Percentiles rank a stretch among this genome's conserved stretches.
Conservation (phyloP, 2,329 filamentous ascomycete species). For the Colletotrichum musicola region DNA sequence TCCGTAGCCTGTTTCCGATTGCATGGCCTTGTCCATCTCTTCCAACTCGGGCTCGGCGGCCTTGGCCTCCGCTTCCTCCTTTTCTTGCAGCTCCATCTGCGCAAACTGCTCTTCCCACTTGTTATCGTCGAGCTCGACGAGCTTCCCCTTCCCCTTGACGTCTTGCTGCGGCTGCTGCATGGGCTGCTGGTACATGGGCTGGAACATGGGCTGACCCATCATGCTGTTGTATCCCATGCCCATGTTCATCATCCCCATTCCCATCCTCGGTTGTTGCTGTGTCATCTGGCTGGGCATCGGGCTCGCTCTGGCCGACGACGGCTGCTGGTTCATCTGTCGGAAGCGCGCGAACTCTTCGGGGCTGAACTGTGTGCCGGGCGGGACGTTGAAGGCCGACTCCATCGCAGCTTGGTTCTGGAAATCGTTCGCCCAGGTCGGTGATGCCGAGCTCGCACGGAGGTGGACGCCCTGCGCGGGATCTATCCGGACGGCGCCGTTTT, state of each 20-base stretch:
- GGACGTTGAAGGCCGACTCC: slow-evolving; percentile 77
- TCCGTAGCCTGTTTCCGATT: slow-evolving; percentile 81
- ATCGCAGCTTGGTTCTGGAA: slow-evolving; percentile 73
- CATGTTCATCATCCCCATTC: slow-evolving; percentile 68
- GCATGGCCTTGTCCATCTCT: slow-evolving; percentile 78
- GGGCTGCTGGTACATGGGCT: slow-evolving; percentile 60
- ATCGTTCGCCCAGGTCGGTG: slow-evolving; percentile 67
- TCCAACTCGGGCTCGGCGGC: slow-evolving; percentile 87
- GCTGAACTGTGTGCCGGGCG: slow-evolving; percentile 74
- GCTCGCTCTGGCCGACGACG: slow-evolving; percentile 64
- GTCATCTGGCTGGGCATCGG: slow-evolving; percentile 69
- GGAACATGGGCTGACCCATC: slow-evolving; percentile 68
- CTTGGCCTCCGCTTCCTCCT: slow-evolving; percentile 62
- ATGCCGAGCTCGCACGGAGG: slow-evolving; percentile 66
- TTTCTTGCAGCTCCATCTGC: slow-evolving; percentile 80
- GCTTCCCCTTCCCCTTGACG: slow-evolving; percentile 86
- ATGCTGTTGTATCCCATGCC: slow-evolving; percentile 69
- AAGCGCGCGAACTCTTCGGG: slow-evolving; percentile 91
- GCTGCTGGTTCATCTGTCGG: slow-evolving; percentile 77
- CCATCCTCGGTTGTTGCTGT: slow-evolving; percentile 51
- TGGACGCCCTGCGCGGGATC: slow-evolving; percentile 64
- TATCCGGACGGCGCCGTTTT: slow-evolving; percentile 61
- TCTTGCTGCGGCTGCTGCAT: slow-evolving; percentile 62
- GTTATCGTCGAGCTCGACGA: slow-evolving; percentile 92
- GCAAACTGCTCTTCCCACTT: slow-evolving; percentile 98